phyloP scores from a whole-genome alignment of 1,284 basidiomycete genomes.

The Hortiboletus rubellus region DNA sequence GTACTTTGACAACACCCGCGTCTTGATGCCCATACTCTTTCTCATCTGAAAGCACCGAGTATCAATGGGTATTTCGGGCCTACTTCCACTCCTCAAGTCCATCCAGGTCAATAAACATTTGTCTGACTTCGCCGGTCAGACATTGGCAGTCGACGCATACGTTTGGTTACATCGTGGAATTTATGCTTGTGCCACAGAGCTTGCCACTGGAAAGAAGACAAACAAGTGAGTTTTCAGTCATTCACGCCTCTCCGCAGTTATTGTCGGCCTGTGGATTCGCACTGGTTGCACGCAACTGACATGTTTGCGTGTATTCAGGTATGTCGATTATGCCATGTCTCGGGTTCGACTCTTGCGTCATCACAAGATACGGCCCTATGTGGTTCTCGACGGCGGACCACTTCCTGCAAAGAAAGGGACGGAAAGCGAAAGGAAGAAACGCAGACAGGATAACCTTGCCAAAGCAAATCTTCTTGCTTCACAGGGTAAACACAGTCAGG shows the following conservation, averaged over 20 bases:
- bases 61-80: slow-evolving; percentile 90
- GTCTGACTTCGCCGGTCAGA: slow-evolving; percentile 80
- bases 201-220: slow-evolving; percentile 84
- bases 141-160: slow-evolving; percentile 85
- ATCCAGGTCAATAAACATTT: slow-evolving; percentile 80
- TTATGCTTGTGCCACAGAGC: slow-evolving; percentile 88
- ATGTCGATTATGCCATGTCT: slow-evolving; percentile 96
- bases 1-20: slow-evolving; percentile 1
- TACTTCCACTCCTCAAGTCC: slow-evolving; percentile 90
- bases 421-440: slow-evolving; percentile 78
- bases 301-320: slow-evolving; percentile 49
- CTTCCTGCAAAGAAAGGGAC: slow-evolving; percentile 94
- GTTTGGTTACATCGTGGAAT: slow-evolving; percentile 98
- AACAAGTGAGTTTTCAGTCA: slow-evolving; percentile 60
- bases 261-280: neutral
- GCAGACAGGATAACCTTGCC: slow-evolving; percentile 64
- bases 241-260: neutral
- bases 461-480: slow-evolving; percentile 72
- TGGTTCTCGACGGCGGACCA: slow-evolving; percentile 97
- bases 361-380: slow-evolving; percentile 82
- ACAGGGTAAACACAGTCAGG: slow-evolving; percentile 78
- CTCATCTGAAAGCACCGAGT: neutral
- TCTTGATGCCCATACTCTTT: slow-evolving; percentile 1
- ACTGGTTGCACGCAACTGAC: slow-evolving; percentile 1
- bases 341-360: slow-evolving; percentile 85